A percentile compares a stretch with the other conserved stretches of the same genome.
Evolutionary conservation across 345 rosid species (phyloP).

Genomic region (Acer campestre): DNA sequence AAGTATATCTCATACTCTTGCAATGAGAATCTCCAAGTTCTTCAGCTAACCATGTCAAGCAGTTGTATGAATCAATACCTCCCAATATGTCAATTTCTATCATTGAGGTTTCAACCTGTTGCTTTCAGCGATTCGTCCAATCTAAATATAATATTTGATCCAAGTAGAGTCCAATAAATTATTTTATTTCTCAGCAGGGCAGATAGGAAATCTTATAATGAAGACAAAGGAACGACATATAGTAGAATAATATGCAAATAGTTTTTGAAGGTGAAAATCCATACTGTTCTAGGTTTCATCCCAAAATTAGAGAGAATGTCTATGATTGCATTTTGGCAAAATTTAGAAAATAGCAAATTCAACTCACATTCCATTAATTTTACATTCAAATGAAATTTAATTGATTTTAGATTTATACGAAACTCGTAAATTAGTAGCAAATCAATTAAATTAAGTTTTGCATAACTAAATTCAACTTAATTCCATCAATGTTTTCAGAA

Average conservation of each 20-base stretch:
- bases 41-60: constrained; percentile 6
- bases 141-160: background rate
- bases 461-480: background rate
- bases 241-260: background rate
- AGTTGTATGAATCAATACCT: background rate
- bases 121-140: constrained; percentile 10
- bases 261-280: background rate
- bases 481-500: background rate
- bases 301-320: background rate
- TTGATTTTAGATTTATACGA: background rate
- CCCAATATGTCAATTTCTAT: background rate
- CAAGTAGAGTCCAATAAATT: background rate
- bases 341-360: background rate
- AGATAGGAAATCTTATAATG: background rate
- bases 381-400: background rate
- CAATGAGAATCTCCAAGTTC: constrained; percentile 1
- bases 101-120: background rate
- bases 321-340: background rate
- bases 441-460: background rate
- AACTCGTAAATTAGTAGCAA: background rate
- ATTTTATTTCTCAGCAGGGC: too few species aligned
- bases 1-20: background rate
- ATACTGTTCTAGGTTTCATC: background rate
- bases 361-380: background rate
- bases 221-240: background rate